Evolutionary conservation across 345 rosid species (phyloP).

Genomic region (Zanthoxylum bungeanum): DNA sequence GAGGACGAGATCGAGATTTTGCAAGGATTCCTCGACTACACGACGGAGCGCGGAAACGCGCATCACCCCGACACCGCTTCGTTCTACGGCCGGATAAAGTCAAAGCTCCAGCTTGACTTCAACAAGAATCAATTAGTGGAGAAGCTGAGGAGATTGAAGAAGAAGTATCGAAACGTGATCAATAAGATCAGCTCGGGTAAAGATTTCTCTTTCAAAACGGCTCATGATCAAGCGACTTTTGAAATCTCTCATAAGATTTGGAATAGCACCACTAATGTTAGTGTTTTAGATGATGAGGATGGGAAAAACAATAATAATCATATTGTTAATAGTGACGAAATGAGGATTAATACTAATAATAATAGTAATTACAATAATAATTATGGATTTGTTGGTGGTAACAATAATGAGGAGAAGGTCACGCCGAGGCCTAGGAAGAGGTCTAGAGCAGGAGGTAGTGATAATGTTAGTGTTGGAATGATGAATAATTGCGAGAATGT

Average conservation of each 20-base stretch:
- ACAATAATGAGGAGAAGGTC: conserved; percentile 34
- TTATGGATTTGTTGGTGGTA: neutral
- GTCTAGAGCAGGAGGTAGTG: conserved; percentile 48
- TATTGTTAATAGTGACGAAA: conserved; percentile 17
- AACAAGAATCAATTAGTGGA: conserved; percentile 97
- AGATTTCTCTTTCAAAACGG: conserved; percentile 78
- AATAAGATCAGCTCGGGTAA: conserved; percentile 77
- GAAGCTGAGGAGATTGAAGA: conserved; percentile 89
- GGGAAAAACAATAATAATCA: conserved; percentile 32
- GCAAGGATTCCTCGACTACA: conserved; percentile 85
- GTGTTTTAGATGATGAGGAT: conserved; percentile 71
- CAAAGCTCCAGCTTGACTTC: conserved; percentile 91
- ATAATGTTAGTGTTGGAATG: conserved; percentile 26
- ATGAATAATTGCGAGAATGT: conserved; percentile 1
- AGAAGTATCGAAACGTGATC: conserved; percentile 82
- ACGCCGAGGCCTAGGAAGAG: conserved; percentile 52
- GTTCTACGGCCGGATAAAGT: conserved; percentile 92
- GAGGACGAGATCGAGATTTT: conserved; percentile 99
- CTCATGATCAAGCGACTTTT: conserved; percentile 92
- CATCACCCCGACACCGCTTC: conserved; percentile 82
- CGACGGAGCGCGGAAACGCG: conserved; percentile 48
- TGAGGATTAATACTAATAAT: neutral
- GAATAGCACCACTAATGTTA: conserved; percentile 54
- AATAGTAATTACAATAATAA: neutral
- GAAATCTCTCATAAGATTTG: conserved; percentile 97